A percentile compares a stretch with the other conserved stretches of the same genome.
Conservation (phyloP, 1,139 yeast species). For the Saccharomyces uvarum region DNA sequence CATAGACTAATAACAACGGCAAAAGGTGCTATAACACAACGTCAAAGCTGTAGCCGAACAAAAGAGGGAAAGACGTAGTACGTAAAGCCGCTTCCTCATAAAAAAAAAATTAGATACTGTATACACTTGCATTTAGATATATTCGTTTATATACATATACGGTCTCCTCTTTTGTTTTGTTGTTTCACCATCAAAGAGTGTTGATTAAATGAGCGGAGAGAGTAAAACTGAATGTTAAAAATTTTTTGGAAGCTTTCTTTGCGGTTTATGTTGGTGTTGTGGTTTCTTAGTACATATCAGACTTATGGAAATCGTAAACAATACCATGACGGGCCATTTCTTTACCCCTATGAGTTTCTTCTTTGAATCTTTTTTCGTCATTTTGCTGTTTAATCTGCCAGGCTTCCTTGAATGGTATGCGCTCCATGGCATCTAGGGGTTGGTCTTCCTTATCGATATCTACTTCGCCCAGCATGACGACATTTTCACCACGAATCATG, state of each 20-base stretch:
- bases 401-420: constrained; percentile 58
- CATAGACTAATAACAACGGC: neutral
- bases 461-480: constrained; percentile 90
- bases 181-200: neutral
- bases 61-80: neutral
- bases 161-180: constrained; percentile 1
- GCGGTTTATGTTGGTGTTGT: neutral
- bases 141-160: neutral
- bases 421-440: constrained; percentile 49
- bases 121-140: neutral
- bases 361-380: constrained; percentile 34
- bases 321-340: constrained; percentile 46
- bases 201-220: neutral
- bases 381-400: constrained; percentile 40
- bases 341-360: constrained; percentile 44
- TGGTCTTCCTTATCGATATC: constrained; percentile 83
- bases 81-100: neutral
- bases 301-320: constrained; percentile 48
- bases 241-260: neutral
- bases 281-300: constrained; percentile 41
- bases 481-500: constrained; percentile 93
- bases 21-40: neutral
- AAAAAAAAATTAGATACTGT: neutral
- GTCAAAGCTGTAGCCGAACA: neutral
- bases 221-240: neutral